Conservation (phyloP, 2,329 filamentous ascomycete genomes). For the Thielaviopsis euricoi region DNA sequence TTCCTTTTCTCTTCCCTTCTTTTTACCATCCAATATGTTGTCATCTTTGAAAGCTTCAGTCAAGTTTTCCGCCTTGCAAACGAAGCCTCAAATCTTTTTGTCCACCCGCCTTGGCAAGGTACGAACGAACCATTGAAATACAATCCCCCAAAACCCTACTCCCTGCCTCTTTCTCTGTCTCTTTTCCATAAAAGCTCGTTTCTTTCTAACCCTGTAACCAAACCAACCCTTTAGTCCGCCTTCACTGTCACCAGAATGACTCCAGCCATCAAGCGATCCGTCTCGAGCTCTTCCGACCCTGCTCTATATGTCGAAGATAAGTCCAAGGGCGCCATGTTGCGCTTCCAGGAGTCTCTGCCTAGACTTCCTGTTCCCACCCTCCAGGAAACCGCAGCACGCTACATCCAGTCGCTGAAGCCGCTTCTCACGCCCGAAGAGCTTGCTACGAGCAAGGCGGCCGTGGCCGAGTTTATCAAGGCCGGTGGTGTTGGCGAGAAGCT, state of each 20-base stretch:
- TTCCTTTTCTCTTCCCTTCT: neutral
- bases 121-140: neutral
- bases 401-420: slow-evolving; percentile 65
- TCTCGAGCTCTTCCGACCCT: slow-evolving; percentile 5
- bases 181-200: neutral
- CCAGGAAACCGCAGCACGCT: slow-evolving; percentile 65
- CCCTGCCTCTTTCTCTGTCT: neutral
- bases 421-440: slow-evolving; percentile 54
- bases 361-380: slow-evolving; percentile 65
- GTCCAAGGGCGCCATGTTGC: slow-evolving; percentile 64
- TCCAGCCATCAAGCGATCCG: slow-evolving; percentile 13
- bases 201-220: neutral
- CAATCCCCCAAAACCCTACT: no score
- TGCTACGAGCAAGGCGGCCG: slow-evolving; percentile 60
- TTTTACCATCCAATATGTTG: slow-evolving; percentile 6
- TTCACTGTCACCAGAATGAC: slow-evolving; percentile 7
- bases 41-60: slow-evolving; percentile 5
- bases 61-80: slow-evolving; percentile 1
- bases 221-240: slow-evolving; percentile 1
- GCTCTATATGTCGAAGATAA: slow-evolving; percentile 65
- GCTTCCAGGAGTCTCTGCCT: slow-evolving; percentile 75
- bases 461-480: slow-evolving; percentile 77
- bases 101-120: neutral
- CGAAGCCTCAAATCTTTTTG: slow-evolving; percentile 1
- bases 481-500: slow-evolving; percentile 67